phyloP scores from a whole-genome alignment of 2,329 filamentous ascomycete species.

The Hypoxylon sp. region DNA sequence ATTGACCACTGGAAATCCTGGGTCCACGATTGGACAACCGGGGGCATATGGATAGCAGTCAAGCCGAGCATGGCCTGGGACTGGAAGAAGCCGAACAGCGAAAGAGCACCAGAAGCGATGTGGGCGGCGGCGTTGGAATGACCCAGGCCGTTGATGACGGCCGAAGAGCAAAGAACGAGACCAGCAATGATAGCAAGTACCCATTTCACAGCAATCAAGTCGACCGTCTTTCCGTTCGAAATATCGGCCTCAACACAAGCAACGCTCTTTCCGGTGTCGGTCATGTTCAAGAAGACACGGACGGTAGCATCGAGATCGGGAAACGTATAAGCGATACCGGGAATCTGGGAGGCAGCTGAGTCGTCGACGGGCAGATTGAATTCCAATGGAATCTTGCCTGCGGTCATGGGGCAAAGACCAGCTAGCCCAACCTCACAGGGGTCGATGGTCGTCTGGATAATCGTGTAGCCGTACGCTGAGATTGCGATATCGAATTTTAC shows the following conservation, averaged over 20 bases:
- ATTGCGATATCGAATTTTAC: conserved; percentile 82
- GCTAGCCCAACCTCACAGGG: conserved; percentile 78
- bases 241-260: conserved; percentile 84
- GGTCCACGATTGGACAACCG: conserved; percentile 86
- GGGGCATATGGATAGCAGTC: conserved; percentile 78
- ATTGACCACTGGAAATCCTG: conserved; percentile 95
- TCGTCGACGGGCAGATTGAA: conserved; percentile 71
- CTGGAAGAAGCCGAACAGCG: conserved; percentile 88
- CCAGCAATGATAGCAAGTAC: conserved; percentile 81
- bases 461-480: conserved; percentile 83
- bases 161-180: conserved; percentile 79
- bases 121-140: conserved; percentile 90
- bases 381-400: conserved; percentile 81
- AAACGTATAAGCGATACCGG: conserved; percentile 82
- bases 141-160: conserved; percentile 83
- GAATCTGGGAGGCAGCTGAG: conserved; percentile 71
- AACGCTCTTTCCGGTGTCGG: conserved; percentile 66
- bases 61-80: conserved; percentile 86
- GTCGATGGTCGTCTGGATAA: conserved; percentile 75
- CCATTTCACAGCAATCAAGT: conserved; percentile 85
- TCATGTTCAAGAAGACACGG: conserved; percentile 77
- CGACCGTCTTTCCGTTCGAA: conserved; percentile 85
- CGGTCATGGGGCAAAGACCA: conserved; percentile 91
- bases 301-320: conserved; percentile 86
- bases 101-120: conserved; percentile 85